A percentile compares a stretch with the other conserved stretches of the same genome.
phyloP scores from a whole-genome alignment of 306 rosid genomes.

The Benincasa hispida region DNA sequence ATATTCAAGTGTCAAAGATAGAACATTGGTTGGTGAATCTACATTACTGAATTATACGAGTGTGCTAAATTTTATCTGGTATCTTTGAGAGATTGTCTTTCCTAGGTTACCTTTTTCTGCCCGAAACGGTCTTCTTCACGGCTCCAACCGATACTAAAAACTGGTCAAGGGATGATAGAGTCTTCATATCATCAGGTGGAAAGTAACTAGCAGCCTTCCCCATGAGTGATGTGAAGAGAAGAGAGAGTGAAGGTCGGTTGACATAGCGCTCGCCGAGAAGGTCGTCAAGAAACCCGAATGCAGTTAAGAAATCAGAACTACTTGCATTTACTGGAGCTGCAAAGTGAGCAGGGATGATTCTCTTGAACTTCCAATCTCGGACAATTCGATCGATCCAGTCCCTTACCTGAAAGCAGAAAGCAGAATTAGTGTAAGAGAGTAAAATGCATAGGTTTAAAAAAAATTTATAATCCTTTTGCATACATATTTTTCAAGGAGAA shows the following conservation, averaged over 20 bases:
- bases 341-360: conserved; percentile 88
- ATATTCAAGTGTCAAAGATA: not conserved
- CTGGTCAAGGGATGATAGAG: conserved; percentile 78
- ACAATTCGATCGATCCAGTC: conserved; percentile 82
- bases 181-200: conserved; percentile 95
- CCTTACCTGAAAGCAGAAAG: conserved; percentile 49
- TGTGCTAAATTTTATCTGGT: not conserved
- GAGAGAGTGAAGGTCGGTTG: conserved; percentile 50
- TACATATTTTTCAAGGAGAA: not conserved
- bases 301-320: conserved; percentile 55
- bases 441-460: not conserved
- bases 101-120: conserved; percentile 39
- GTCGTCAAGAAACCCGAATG: conserved; percentile 83
- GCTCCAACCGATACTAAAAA: conserved; percentile 84
- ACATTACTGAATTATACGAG: not conserved
- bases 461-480: not conserved
- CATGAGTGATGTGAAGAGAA: conserved; percentile 56
- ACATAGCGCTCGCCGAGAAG: conserved; percentile 49
- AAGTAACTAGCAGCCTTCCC: conserved; percentile 92
- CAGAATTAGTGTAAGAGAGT: not conserved
- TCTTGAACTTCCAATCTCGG: conserved; percentile 73
- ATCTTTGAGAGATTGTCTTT: not conserved
- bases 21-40: not conserved
- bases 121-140: conserved; percentile 83
- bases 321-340: conserved; percentile 73